Base-by-base conservation (phyloP, 306 rosid species). In the Corylus heterophylla region DNA sequence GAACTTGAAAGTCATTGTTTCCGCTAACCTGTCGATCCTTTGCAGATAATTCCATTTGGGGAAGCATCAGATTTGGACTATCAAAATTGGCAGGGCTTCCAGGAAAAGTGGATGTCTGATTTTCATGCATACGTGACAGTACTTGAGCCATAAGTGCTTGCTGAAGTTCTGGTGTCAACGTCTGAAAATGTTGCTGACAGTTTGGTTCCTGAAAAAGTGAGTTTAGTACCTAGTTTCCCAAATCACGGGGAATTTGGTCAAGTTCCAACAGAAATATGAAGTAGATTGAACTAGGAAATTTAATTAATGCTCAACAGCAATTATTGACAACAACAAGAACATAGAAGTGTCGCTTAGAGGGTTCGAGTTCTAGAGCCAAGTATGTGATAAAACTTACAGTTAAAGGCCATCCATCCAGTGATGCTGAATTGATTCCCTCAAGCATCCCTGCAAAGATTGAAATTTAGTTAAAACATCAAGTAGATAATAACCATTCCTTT, bases 131-230 rank as follows among this genome's bases (percentile, higher is more conserved):
- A 71, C 75, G 16, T 64, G 79, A 25, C 75, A 1, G 69, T 67
- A 56, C 73, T 85, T 82, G 81, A 79, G 74, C 74, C 42, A 52
- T 78, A 68, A 67, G 13, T 25, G 86, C 73, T 25, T 82, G 79
- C 75, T 67, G 83, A 74, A 74, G 63, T 74, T 87, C 91, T 68
- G 75, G 10, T 50, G 58, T 68, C 56, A 63, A 66, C 20, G 49
- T 75, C 69, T 82, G 85, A 74, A 37, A 25, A n/a, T 61, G 85
- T 11, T 76, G 85, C 22, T 8, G 74, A 75, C 35, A 58, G 52
- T 82, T 80, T 68, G 75, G 84, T 68, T 70, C 82, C 77, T 83
- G 86, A 81, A 84, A 51, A 83, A 70, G 73, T 76, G 89, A 75
- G 54, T 79, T 76, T 45, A 79, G 69, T 51, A 58, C 67, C 77